Evolutionary conservation across 208 protist species (phyloP).

Genomic region (Leishmania mexicana): DNA sequence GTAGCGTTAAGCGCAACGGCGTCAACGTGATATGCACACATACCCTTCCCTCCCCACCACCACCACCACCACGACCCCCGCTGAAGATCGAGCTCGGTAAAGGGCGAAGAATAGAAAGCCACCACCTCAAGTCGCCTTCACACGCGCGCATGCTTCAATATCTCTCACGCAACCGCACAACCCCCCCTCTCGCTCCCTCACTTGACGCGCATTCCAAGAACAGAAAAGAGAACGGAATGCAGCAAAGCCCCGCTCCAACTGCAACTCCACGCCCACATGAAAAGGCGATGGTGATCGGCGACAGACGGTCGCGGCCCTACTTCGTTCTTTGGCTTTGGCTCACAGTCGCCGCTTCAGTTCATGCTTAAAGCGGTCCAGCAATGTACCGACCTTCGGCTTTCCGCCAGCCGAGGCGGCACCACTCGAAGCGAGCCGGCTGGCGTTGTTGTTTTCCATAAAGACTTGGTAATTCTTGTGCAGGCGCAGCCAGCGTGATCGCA

Average conservation of each 20-base stretch:
- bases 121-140: not conserved
- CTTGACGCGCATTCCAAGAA: not conserved
- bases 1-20: not conserved
- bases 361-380: conserved; percentile 63
- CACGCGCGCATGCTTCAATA: not conserved
- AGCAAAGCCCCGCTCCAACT: not conserved
- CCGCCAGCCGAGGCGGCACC: conserved; percentile 6
- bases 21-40: not conserved
- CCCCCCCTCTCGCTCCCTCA: not conserved
- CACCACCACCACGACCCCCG: not conserved
- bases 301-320: not conserved
- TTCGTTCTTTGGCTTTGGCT: not conserved
- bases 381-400: conserved; percentile 25
- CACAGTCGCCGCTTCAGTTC: conserved; percentile 57
- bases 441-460: conserved; percentile 54
- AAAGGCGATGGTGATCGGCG: not conserved
- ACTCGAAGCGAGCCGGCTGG: conserved; percentile 11
- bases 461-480: conserved; percentile 47
- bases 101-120: not conserved
- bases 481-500: conserved; percentile 51
- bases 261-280: not conserved
- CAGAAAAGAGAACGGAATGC: not conserved
- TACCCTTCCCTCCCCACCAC: not conserved
- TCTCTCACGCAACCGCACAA: not conserved
- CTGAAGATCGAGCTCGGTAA: not conserved